phyloP scores from a whole-genome alignment of 768 basidiomycete species.

The Psilocybe tampanensis region DNA sequence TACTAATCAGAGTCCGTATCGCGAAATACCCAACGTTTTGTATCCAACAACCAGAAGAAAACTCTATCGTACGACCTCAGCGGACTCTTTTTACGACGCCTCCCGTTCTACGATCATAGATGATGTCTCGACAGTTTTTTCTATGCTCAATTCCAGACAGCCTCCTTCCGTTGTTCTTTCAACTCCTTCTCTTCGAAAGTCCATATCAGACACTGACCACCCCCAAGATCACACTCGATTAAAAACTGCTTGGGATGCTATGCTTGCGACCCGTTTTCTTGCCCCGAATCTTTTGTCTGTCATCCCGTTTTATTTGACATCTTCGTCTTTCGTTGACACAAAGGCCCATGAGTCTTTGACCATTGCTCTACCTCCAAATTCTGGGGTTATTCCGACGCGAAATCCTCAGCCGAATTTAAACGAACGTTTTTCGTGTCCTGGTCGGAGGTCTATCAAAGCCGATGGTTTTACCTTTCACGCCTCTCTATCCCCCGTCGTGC shows the following conservation, averaged over 20 bases:
- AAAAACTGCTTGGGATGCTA: slow-evolving; percentile 65
- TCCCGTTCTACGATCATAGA: neutral
- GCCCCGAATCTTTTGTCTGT: slow-evolving; percentile 55
- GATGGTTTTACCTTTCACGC: slow-evolving; percentile 15
- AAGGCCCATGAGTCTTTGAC: slow-evolving; percentile 49
- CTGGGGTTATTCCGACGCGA: slow-evolving; percentile 15
- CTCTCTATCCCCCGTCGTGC: slow-evolving; percentile 1
- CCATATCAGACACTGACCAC: slow-evolving; percentile 27
- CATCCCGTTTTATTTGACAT: slow-evolving; percentile 68
- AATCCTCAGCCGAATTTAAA: slow-evolving; percentile 25
- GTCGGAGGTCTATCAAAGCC: slow-evolving; percentile 15
- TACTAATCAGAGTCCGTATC: slow-evolving; percentile 15
- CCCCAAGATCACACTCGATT: slow-evolving; percentile 67
- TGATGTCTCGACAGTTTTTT: neutral
- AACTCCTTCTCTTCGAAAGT: slow-evolving; percentile 7
- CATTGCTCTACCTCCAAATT: slow-evolving; percentile 59
- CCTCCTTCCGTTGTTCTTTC: neutral
- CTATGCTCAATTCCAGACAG: neutral
- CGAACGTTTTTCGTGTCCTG: slow-evolving; percentile 23
- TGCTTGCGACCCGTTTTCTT: slow-evolving; percentile 63
- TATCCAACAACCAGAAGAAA: slow-evolving; percentile 7
- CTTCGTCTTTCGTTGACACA: slow-evolving; percentile 53
- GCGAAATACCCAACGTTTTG: neutral
- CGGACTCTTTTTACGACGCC: slow-evolving; percentile 8
- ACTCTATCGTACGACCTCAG: slow-evolving; percentile 24